phyloP scores from a whole-genome alignment of 23 red algal species.

The Porphyridium purpureum region DNA sequence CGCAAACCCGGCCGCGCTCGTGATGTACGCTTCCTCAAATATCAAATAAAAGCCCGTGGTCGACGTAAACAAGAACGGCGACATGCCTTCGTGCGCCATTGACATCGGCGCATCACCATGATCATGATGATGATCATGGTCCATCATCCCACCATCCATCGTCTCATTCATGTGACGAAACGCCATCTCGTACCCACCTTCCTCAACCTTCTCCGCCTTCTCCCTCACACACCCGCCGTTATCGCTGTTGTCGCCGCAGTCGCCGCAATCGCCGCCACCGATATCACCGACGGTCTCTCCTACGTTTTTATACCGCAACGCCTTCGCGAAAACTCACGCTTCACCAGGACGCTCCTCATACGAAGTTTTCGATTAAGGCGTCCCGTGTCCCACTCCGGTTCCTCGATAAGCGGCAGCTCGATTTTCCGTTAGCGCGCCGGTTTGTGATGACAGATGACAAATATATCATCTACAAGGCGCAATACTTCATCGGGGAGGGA shows the following conservation, averaged over 20 bases:
- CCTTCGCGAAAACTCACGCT: not conserved
- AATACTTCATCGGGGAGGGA: no score
- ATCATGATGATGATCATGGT: no score
- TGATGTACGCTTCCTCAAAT: not conserved
- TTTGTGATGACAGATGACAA: not conserved
- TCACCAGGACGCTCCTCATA: no score
- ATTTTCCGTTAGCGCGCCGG: not conserved
- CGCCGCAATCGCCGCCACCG: not conserved
- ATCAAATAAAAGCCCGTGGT: not conserved
- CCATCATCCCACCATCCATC: no score
- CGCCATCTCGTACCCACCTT: not conserved
- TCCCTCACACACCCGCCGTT: not conserved
- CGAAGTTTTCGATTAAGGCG: no score
- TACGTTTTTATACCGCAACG: not conserved
- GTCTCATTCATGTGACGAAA: no score
- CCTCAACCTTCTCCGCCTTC: constrained; percentile 1
- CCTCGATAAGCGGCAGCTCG: not conserved
- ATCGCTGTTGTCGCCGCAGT: not conserved
- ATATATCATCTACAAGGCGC: no score
- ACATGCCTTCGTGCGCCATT: not conserved
- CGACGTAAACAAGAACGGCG: not conserved
- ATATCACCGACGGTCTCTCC: not conserved
- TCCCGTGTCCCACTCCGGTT: not conserved
- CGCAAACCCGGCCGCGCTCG: not conserved
- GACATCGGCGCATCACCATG: no score